Evolutionary conservation across 768 basidiomycete genomes (phyloP).

Genomic region (Pleurotus salmoneostramineus): DNA sequence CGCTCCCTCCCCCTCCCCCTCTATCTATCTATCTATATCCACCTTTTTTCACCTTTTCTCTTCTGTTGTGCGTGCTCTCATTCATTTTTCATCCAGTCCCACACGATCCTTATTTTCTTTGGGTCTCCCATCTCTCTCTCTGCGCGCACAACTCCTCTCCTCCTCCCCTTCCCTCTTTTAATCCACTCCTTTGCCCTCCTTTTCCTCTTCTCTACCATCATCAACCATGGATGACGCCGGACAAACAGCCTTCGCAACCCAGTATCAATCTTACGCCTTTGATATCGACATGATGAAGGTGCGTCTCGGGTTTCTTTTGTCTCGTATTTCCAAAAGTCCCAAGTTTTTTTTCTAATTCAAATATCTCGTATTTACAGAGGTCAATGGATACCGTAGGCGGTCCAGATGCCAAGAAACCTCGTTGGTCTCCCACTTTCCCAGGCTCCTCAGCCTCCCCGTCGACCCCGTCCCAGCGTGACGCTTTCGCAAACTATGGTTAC

Average conservation of each 20-base stretch:
- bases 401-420: constrained; percentile 85
- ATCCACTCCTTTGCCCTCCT: constrained; percentile 23
- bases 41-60: neutral
- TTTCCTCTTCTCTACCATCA: constrained; percentile 22
- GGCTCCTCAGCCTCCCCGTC: constrained; percentile 29
- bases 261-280: constrained; percentile 70
- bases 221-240: constrained; percentile 65
- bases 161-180: constrained; percentile 34
- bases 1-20: neutral
- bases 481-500: constrained; percentile 86
- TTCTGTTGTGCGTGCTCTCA: constrained; percentile 25
- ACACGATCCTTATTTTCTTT: constrained; percentile 7
- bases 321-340: constrained; percentile 1
- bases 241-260: constrained; percentile 64
- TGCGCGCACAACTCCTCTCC: constrained; percentile 35
- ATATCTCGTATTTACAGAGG: constrained; percentile 43
- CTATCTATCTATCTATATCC: neutral
- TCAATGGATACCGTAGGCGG: constrained; percentile 82
- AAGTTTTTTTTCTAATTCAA: neutral
- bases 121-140: constrained; percentile 4
- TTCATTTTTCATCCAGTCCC: constrained; percentile 15
- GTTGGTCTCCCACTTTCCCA: constrained; percentile 72
- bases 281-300: constrained; percentile 95
- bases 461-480: constrained; percentile 49
- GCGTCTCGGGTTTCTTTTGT: constrained; percentile 13